These are phyloP conservation scores for Solanum appendiculatum DNA, from an alignment of 257 asterid species.

Conservation along the genomic window DNA sequence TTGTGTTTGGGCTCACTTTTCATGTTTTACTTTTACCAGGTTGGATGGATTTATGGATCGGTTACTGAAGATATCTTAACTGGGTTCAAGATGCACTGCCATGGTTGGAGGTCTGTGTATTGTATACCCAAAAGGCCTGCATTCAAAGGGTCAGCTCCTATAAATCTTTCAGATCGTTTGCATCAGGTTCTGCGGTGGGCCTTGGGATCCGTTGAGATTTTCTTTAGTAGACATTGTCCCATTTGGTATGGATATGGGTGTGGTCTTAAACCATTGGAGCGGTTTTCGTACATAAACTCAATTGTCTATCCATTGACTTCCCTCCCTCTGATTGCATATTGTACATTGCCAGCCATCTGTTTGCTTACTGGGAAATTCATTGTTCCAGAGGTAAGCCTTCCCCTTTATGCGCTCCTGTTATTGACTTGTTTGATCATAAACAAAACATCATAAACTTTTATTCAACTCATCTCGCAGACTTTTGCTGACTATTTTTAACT, in stretches of 20 bases:
- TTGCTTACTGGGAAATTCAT: constrained; percentile 27
- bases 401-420: neutral
- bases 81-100: constrained; percentile 31
- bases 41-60: constrained; percentile 31
- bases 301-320: constrained; percentile 28
- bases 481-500: neutral
- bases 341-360: constrained; percentile 33
- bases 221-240: constrained; percentile 28
- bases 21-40: neutral
- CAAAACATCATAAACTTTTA: neutral
- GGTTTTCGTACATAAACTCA: constrained; percentile 23
- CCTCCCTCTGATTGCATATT: constrained; percentile 21
- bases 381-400: constrained; percentile 22
- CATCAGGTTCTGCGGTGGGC: constrained; percentile 37
- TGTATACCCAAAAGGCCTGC: constrained; percentile 28
- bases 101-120: constrained; percentile 28
- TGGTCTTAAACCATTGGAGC: constrained; percentile 23
- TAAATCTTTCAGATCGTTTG: constrained; percentile 29
- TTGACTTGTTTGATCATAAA: neutral
- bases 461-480: neutral
- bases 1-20: neutral
- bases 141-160: constrained; percentile 31
- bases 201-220: constrained; percentile 28
- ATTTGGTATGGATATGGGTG: constrained; percentile 32
- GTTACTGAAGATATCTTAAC: constrained; percentile 33